A percentile compares a stretch with the other conserved stretches of the same genome.
phyloP scores from a whole-genome alignment of 495 filamentous ascomycete genomes.

The Xylaria curta region DNA sequence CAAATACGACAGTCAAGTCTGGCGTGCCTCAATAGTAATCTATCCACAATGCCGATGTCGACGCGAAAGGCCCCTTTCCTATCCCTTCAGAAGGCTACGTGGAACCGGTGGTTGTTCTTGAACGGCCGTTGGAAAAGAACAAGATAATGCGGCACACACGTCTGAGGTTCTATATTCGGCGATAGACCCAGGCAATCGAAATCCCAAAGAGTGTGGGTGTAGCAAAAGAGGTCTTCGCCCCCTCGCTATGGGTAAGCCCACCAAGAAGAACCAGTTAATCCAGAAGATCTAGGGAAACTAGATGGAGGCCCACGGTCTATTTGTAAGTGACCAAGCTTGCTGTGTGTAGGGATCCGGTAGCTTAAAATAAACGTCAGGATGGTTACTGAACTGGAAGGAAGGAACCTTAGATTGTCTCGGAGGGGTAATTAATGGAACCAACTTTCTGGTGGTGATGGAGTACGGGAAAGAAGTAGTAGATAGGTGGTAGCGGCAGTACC shows the following conservation, averaged over 20 bases:
- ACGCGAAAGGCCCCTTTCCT: not conserved
- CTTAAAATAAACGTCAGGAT: constrained; percentile 15
- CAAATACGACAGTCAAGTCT: constrained; percentile 7
- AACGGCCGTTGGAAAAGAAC: not conserved
- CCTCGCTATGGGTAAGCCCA: constrained; percentile 22
- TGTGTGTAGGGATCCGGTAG: constrained; percentile 16
- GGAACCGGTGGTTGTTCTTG: not conserved
- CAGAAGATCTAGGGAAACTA: constrained; percentile 17
- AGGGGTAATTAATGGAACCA: constrained; percentile 21
- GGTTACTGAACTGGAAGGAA: constrained; percentile 1
- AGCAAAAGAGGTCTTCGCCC: constrained; percentile 17
- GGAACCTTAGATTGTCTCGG: not conserved
- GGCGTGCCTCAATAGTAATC: constrained; percentile 1
- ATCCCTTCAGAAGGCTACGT: not conserved
- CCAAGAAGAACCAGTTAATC: constrained; percentile 15
- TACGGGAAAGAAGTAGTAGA: constrained; percentile 16
- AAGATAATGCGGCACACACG: constrained; percentile 10
- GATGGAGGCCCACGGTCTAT: constrained; percentile 8
- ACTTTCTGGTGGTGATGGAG: constrained; percentile 9
- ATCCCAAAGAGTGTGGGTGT: constrained; percentile 5
- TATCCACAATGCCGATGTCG: constrained; percentile 3
- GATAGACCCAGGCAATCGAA: not conserved
- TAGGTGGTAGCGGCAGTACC: constrained; percentile 3
- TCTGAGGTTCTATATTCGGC: not conserved
- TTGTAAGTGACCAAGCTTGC: constrained; percentile 10